Percentiles rank a stretch among this genome's conserved stretches.
Evolutionary conservation across 2,329 filamentous ascomycete species (phyloP).

Genomic region (Sporothrix sp.): DNA sequence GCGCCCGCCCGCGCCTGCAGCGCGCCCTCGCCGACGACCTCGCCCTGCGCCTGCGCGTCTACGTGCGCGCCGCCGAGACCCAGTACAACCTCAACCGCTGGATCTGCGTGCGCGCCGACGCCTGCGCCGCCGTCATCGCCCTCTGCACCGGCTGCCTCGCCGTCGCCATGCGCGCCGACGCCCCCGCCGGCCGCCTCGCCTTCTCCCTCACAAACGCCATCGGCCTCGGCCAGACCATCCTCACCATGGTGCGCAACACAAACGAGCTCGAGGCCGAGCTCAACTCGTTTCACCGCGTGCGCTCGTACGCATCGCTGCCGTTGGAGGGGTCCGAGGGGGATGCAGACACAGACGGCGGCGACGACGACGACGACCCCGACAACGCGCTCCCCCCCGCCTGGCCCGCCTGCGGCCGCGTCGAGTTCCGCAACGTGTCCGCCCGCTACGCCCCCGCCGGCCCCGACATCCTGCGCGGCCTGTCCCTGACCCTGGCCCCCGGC

Average conservation of each 20-base stretch:
- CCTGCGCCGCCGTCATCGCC: too few species aligned
- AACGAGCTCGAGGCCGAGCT: conserved; percentile 49
- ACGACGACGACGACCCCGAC: background rate
- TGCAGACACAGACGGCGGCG: too few species aligned
- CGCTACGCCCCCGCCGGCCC: conserved; percentile 10
- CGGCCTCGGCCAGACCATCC: conserved; percentile 42
- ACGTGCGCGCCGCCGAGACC: too few species aligned
- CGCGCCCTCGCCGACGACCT: too few species aligned
- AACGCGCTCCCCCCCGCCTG: conserved; percentile 19
- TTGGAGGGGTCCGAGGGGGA: conserved; percentile 21
- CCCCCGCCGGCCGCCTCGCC: conserved; percentile 44
- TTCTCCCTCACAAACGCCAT: conserved; percentile 48
- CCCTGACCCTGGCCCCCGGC: conserved; percentile 34
- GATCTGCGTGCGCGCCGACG: too few species aligned
- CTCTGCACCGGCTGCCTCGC: too few species aligned
- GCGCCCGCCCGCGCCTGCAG: too few species aligned
- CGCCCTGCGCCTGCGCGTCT: too few species aligned
- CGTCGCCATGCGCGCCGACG: conserved; percentile 34
- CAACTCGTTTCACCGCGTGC: conserved; percentile 35
- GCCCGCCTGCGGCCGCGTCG: conserved; percentile 22
- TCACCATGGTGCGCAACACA: conserved; percentile 42
- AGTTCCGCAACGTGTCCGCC: conserved; percentile 23
- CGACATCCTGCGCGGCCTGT: background rate
- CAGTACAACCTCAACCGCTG: too few species aligned
- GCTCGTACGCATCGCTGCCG: conserved; percentile 23